Conservation (phyloP, 2,329 filamentous ascomycete genomes). For the Fusarium mangiferae region DNA sequence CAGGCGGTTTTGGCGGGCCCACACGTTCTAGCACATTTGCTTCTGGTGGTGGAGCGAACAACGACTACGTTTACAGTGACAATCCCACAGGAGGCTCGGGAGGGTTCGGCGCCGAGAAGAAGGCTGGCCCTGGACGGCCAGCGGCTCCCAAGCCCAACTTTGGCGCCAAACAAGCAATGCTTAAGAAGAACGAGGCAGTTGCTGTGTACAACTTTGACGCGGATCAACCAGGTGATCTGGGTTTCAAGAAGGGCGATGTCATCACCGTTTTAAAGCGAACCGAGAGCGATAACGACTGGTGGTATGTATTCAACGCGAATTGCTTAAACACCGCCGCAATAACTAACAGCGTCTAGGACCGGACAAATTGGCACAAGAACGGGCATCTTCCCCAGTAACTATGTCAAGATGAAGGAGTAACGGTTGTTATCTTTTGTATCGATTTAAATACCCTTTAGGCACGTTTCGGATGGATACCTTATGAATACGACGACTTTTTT, state of each 20-base stretch:
- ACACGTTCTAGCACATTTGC: slow-evolving; percentile 64
- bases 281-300: slow-evolving; percentile 95
- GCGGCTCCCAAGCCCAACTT: slow-evolving; percentile 92
- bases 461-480: slow-evolving; percentile 23
- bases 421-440: slow-evolving; percentile 26
- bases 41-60: slow-evolving; percentile 53
- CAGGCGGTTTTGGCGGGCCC: slow-evolving; percentile 50
- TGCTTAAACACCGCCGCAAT: too few relatives aligned
- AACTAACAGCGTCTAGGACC: slow-evolving; percentile 66
- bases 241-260: slow-evolving; percentile 96
- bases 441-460: slow-evolving; percentile 39
- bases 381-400: slow-evolving; percentile 92
- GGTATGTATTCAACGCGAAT: slow-evolving; percentile 63
- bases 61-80: slow-evolving; percentile 67
- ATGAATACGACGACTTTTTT: slow-evolving; percentile 13
- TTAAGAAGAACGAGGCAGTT: slow-evolving; percentile 82
- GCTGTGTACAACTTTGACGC: slow-evolving; percentile 95
- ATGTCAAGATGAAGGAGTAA: slow-evolving; percentile 73
- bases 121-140: slow-evolving; percentile 76
- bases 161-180: slow-evolving; percentile 62
- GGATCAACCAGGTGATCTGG: slow-evolving; percentile 90
- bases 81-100: slow-evolving; percentile 44
- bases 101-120: slow-evolving; percentile 48
- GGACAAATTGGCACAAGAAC: slow-evolving; percentile 85
- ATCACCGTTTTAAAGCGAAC: slow-evolving; percentile 96